phyloP scores from a whole-genome alignment of 2,329 filamentous ascomycete genomes.

The Penicillium sp. region DNA sequence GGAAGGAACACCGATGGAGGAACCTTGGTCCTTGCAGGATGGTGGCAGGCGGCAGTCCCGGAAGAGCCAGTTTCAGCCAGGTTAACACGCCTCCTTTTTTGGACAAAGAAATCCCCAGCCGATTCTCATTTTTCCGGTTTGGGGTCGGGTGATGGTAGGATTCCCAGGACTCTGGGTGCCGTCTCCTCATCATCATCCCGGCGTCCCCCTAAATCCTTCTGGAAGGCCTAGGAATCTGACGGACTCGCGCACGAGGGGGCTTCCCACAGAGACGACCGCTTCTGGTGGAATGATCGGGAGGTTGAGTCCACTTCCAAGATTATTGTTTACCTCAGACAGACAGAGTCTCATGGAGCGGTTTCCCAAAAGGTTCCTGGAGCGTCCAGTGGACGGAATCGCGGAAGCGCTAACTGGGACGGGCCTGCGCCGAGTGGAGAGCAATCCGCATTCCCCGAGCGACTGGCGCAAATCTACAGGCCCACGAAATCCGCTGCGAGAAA shows the following conservation, averaged over 20 bases:
- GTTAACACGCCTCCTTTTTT: not conserved
- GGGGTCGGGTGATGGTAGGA: not conserved
- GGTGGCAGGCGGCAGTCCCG: not conserved
- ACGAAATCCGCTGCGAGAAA: constrained; percentile 11
- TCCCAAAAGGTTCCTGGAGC: not conserved
- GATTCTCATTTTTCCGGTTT: not conserved
- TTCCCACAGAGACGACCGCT: not conserved
- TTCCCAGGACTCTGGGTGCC: constrained; percentile 19
- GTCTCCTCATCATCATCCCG: constrained; percentile 13
- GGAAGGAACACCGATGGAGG: not conserved
- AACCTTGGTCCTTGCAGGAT: not conserved
- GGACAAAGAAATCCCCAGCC: not conserved
- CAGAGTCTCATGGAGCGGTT: not conserved
- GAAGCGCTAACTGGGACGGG: constrained; percentile 29
- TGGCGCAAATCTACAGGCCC: constrained; percentile 23
- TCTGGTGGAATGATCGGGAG: not conserved
- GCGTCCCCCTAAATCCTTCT: constrained; percentile 29
- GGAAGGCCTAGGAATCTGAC: constrained; percentile 24
- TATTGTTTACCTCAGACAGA: not conserved
- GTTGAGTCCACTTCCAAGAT: not conserved
- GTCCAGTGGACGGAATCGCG: constrained; percentile 16
- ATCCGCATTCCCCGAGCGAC: constrained; percentile 32
- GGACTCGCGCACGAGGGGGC: constrained; percentile 18
- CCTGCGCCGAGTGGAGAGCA: constrained; percentile 29
- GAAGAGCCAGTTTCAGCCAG: not conserved